These are phyloP conservation scores for Phyllosticta capitalensis DNA, from an alignment of 2,329 filamentous ascomycete species.

Conservation along the genomic window DNA sequence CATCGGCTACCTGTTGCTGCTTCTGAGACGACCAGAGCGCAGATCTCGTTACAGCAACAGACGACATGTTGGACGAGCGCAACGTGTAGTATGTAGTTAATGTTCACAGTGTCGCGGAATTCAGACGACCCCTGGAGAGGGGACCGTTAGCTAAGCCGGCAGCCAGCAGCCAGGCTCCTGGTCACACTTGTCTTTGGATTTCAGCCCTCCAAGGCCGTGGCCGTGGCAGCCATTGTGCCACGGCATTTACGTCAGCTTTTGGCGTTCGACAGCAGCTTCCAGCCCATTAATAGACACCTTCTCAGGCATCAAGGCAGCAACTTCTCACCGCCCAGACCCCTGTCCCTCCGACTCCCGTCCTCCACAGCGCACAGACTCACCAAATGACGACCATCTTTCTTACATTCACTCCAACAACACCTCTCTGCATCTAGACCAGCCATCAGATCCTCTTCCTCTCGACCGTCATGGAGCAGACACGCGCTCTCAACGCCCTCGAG, in stretches of 20 bases:
- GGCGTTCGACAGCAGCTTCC: neutral
- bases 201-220: too few species aligned
- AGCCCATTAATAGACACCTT: neutral
- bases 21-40: neutral
- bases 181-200: too few species aligned
- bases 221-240: too few species aligned
- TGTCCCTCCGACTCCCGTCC: neutral
- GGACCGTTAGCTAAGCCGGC: too few species aligned
- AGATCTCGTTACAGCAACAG: neutral
- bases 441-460: neutral
- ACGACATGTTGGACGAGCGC: too few species aligned
- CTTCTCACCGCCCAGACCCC: neutral
- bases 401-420: neutral
- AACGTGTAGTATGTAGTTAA: too few species aligned
- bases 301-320: neutral
- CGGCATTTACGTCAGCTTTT: neutral
- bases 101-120: too few species aligned
- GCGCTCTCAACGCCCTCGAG: constrained; percentile 53
- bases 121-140: too few species aligned
- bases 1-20: neutral
- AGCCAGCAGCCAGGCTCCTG: too few species aligned
- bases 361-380: neutral
- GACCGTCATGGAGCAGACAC: constrained; percentile 60
- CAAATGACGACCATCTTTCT: too few species aligned
- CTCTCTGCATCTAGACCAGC: neutral